Evolutionary conservation across 495 filamentous ascomycete genomes (phyloP).

Genomic region (Aspergillus homomorphus): DNA sequence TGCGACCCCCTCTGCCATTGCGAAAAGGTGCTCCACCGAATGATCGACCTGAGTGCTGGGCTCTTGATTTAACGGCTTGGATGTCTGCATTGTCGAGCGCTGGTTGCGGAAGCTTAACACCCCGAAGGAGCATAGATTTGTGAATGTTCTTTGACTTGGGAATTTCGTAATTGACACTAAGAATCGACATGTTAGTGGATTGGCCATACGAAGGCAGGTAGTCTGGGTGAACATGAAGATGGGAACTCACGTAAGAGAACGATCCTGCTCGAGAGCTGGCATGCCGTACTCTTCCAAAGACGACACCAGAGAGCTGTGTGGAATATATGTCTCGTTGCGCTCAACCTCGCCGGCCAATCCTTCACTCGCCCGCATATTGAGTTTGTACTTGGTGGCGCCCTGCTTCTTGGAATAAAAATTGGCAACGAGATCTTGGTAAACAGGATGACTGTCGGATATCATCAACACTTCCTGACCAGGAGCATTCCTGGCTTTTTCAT

Average conservation of each 20-base stretch:
- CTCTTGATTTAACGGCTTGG: conserved; percentile 59
- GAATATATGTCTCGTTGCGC: conserved; percentile 77
- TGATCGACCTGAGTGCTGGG: conserved; percentile 55
- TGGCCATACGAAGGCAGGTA: conserved; percentile 8
- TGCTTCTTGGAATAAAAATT: conserved; percentile 92
- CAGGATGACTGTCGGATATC: conserved; percentile 72
- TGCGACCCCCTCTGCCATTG: conserved; percentile 49
- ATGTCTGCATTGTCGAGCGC: conserved; percentile 73
- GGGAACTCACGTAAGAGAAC: conserved; percentile 69
- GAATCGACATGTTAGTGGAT: conserved; percentile 32
- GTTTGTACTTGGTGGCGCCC: conserved; percentile 56
- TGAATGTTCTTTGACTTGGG: conserved; percentile 67
- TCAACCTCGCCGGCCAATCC: conserved; percentile 77
- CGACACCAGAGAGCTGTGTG: conserved; percentile 62
- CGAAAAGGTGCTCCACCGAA: conserved; percentile 63
- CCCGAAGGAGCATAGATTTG: conserved; percentile 91
- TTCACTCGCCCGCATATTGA: conserved; percentile 70
- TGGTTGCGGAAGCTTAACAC: conserved; percentile 66
- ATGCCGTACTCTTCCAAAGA: conserved; percentile 63
- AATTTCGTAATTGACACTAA: conserved; percentile 79
- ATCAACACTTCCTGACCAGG: conserved; percentile 77
- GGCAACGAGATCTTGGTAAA: conserved; percentile 76
- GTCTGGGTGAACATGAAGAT: not conserved
- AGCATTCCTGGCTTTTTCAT: conserved; percentile 77
- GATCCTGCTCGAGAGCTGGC: conserved; percentile 77